A percentile compares a stretch with the other conserved stretches of the same genome.
These are phyloP conservation scores for Fusarium aywerte DNA, from an alignment of 2,329 filamentous ascomycete genomes.

Conservation along the genomic window DNA sequence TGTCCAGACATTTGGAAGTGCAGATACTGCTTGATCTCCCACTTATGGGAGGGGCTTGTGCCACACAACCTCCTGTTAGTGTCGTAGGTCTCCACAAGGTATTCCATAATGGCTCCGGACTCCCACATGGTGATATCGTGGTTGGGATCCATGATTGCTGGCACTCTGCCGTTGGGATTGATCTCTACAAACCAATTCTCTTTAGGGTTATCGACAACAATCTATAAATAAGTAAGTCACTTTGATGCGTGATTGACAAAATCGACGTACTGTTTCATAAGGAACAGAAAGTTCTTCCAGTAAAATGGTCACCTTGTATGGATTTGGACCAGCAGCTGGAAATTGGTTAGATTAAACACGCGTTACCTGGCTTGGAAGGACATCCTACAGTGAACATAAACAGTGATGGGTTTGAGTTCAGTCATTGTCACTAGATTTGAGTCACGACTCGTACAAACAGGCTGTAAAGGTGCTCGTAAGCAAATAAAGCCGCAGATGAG, in stretches of 20 bases:
- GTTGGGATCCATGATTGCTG: conserved; percentile 1
- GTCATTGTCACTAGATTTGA: background rate
- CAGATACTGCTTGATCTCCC: background rate
- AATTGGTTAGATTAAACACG: background rate
- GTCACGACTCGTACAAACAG: too few species aligned
- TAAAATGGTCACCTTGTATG: background rate
- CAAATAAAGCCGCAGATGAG: too few species aligned
- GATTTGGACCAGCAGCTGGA: background rate
- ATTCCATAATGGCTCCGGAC: conserved; percentile 1
- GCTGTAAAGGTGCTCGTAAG: too few species aligned
- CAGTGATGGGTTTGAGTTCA: background rate
- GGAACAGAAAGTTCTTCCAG: background rate
- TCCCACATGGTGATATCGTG: background rate
- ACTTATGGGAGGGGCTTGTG: background rate
- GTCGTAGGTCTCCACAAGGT: background rate
- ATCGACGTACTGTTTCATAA: background rate
- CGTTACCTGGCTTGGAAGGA: fast-evolving
- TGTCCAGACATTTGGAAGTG: background rate
- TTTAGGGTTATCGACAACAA: background rate
- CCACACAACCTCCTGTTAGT: background rate
- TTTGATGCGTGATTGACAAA: too few species aligned
- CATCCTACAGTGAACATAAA: background rate
- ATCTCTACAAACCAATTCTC: background rate
- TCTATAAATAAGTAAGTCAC: background rate
- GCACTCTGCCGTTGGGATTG: background rate